phyloP scores from a whole-genome alignment of 2,329 filamentous ascomycete genomes.

The Hypoxylon rubiginosum region DNA sequence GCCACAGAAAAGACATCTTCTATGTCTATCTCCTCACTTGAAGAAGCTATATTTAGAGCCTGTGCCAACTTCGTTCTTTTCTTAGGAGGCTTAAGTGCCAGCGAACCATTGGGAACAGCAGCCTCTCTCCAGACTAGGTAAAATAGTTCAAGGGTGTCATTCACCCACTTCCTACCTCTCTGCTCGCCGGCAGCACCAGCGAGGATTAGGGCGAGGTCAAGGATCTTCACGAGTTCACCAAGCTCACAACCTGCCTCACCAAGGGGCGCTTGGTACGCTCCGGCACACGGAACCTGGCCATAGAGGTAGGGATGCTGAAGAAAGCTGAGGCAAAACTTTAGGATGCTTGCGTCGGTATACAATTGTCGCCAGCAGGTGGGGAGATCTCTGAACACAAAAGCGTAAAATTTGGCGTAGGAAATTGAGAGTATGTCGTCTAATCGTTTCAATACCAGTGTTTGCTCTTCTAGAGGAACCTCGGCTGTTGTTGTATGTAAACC shows the following conservation, averaged over 20 bases:
- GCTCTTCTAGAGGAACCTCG: constrained; percentile 14
- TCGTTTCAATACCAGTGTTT: constrained; percentile 55
- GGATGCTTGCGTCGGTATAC: constrained; percentile 78
- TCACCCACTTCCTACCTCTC: constrained; percentile 66
- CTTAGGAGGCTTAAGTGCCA: constrained; percentile 17
- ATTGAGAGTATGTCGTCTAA: constrained; percentile 70
- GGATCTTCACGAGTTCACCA: constrained; percentile 69
- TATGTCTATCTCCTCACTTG: constrained; percentile 5
- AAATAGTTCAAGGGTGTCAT: constrained; percentile 63
- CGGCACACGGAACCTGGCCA: constrained; percentile 6
- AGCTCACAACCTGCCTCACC: constrained; percentile 53
- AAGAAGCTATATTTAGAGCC: neutral
- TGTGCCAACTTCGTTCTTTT: constrained; percentile 39
- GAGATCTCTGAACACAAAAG: constrained; percentile 76
- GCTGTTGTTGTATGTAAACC: neutral
- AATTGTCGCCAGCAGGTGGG: constrained; percentile 77
- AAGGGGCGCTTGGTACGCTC: constrained; percentile 30
- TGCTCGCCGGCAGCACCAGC: constrained; percentile 71
- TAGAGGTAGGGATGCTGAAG: constrained; percentile 41
- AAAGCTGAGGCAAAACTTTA: constrained; percentile 65
- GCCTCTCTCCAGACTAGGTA: constrained; percentile 30
- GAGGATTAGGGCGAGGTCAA: constrained; percentile 84
- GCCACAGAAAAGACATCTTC: constrained; percentile 50
- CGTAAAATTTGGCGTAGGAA: constrained; percentile 76
- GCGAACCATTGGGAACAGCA: neutral